A percentile compares a stretch with the other conserved stretches of the same genome.
These are phyloP conservation scores for Dactylellina haptotyla DNA, from an alignment of 2,329 filamentous ascomycete genomes.

Conservation along the genomic window DNA sequence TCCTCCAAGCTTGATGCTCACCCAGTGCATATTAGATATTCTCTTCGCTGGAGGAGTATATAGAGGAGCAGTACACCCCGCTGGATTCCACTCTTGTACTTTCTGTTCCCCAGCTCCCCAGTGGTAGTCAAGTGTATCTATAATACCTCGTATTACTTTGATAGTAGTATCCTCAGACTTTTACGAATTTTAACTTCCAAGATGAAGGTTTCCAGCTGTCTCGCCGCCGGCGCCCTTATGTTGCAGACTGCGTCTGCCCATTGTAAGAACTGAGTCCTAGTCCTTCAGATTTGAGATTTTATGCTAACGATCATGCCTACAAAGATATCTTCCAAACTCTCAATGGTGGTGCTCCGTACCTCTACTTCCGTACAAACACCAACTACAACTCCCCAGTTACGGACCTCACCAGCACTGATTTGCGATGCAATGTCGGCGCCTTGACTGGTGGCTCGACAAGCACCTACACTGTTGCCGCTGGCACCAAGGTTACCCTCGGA, in stretches of 20 bases:
- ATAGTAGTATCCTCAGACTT: constrained; percentile 32
- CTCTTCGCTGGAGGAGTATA: constrained; percentile 12
- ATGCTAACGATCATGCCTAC: not conserved
- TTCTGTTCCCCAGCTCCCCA: constrained; percentile 27
- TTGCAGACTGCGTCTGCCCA: constrained; percentile 52
- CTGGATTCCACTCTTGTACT: not conserved
- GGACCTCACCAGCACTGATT: constrained; percentile 37
- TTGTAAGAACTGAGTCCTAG: constrained; percentile 17
- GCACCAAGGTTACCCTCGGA: constrained; percentile 59
- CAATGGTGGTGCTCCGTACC: constrained; percentile 57
- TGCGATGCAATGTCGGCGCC: constrained; percentile 50
- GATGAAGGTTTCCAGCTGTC: constrained; percentile 42
- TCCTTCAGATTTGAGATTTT: not conserved
- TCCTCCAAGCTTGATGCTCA: constrained; percentile 17
- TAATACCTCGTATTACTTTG: constrained; percentile 44
- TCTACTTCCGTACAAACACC: constrained; percentile 64
- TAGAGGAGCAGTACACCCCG: constrained; percentile 22
- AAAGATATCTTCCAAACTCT: constrained; percentile 46
- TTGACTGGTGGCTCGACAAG: constrained; percentile 56
- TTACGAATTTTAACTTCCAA: constrained; percentile 41
- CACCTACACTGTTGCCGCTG: constrained; percentile 57
- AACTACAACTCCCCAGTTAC: constrained; percentile 60
- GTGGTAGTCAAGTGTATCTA: constrained; percentile 35
- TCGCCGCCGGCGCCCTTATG: constrained; percentile 42
- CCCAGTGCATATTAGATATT: not conserved